Base-by-base conservation (phyloP, 768 basidiomycete species). In the Auricularia auricula-judae region DNA sequence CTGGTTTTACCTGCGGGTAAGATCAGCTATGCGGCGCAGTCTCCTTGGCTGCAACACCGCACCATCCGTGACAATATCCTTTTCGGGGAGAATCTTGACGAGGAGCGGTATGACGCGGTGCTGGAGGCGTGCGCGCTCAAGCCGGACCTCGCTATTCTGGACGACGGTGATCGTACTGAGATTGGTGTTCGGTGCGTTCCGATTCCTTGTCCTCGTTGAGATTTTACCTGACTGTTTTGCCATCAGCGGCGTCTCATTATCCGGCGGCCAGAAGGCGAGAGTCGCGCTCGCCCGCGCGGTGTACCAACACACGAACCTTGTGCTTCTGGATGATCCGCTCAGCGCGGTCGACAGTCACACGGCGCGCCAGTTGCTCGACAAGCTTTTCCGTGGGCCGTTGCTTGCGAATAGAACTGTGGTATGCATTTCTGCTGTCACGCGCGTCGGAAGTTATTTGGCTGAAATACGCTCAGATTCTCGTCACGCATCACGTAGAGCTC, bases 41-140 rank as follows among this genome's bases (percentile, higher is more conserved):
- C 84, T 1, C 85, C 86, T 0, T 89, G 86, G 86, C 72, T 88
- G 63, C 78, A 83, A 16, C 85, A 88, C 69, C 84, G 86, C 58
- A 86, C 88, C 0, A 89, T 93, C 72, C 84, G 81, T 67, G 86
- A 87, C 47, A 93, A 94, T 70, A 90, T 94, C 70, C 74, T 90
- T 11, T 93, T 93, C 71, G 89, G 89, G 0, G 82, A 82, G 67
- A 84, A 85, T 1, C 84, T 78, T 66, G 80, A 82, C 35, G 72
- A 75, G 23, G 72, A 74, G 47, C 73, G 76, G 51, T 80, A 80
- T 66, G 66, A 76, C 1, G 68, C 70, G 16, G 77, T 79, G 11
- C 65, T 80, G n/a, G 74, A 78, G n/a, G 77, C 76, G 3, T 82
- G 82, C 67, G 81, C 81, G 0, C 71, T 83, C 4, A 69, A 71